Conservation (phyloP, 352 stramenopile species). For the Thalassiosira gravida region DNA sequence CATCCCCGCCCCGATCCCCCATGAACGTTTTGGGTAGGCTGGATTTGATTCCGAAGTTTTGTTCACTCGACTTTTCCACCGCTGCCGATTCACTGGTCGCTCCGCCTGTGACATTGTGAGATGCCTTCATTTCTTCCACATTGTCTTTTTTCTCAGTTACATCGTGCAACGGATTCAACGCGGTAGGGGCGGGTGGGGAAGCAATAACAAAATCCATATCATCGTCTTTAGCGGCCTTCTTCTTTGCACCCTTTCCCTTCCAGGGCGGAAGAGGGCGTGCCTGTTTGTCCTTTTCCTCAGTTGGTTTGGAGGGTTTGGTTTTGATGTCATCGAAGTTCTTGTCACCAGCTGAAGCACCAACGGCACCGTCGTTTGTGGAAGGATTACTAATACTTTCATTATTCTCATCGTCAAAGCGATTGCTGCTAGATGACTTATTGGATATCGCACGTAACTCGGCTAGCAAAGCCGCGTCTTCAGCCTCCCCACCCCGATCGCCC, state of each 20-base stretch:
- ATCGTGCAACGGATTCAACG: slow-evolving; percentile 71
- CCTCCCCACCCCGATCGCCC: slow-evolving; percentile 12
- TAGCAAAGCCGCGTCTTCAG: slow-evolving; percentile 26
- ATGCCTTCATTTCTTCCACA: too few species aligned
- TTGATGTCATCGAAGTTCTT: slow-evolving; percentile 4
- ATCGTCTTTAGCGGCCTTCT: slow-evolving; percentile 12
- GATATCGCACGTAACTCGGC: slow-evolving; percentile 43
- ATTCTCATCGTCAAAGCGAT: slow-evolving; percentile 56
- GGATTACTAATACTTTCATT: slow-evolving; percentile 1
- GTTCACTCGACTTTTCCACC: neutral
- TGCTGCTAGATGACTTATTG: slow-evolving; percentile 42
- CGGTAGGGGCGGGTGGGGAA: slow-evolving; percentile 11
- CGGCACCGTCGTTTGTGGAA: slow-evolving; percentile 27
- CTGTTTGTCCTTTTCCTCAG: slow-evolving; percentile 7
- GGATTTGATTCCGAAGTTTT: slow-evolving; percentile 37
- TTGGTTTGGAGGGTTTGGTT: too few species aligned
- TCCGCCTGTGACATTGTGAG: neutral
- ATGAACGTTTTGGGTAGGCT: slow-evolving; percentile 41
- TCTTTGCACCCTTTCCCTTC: slow-evolving; percentile 37
- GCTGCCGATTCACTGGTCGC: neutral
- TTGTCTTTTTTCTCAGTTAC: slow-evolving; percentile 56
- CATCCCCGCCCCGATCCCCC: slow-evolving; percentile 46
- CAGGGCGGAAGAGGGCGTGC: slow-evolving; percentile 35
- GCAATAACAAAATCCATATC: slow-evolving; percentile 30
- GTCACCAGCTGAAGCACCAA: too few species aligned